Conservation (phyloP, 176 grass and related monocot species). For the Urochloa ruziziensis region DNA sequence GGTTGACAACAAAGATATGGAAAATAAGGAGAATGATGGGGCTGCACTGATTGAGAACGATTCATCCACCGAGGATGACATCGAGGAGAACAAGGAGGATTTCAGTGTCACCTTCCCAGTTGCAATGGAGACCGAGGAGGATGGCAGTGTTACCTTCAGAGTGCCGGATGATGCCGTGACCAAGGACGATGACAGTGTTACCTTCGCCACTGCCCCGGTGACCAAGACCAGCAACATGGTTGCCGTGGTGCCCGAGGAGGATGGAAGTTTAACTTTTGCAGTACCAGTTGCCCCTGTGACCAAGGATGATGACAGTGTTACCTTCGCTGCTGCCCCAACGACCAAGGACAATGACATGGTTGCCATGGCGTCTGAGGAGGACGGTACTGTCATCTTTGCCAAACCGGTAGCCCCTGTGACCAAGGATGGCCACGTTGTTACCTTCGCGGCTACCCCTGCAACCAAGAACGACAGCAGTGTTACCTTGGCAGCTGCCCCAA, state of each 20-base stretch:
- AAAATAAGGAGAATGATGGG: not conserved
- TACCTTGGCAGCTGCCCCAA: not conserved
- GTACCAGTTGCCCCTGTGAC: not conserved
- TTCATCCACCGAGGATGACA: not conserved
- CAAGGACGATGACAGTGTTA: not conserved
- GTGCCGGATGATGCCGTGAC: not conserved
- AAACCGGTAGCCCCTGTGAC: not conserved
- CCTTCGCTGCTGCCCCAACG: not conserved
- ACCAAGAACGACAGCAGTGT: not conserved
- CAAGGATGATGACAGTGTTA: not conserved
- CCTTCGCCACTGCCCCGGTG: not conserved
- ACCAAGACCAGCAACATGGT: not conserved
- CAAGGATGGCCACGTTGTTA: conserved; percentile 2
- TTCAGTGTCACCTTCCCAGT: not conserved
- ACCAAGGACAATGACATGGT: not conserved
- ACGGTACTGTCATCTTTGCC: not conserved
- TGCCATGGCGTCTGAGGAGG: not conserved
- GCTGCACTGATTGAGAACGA: conserved; percentile 13
- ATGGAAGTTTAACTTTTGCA: not conserved
- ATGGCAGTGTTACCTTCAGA: conserved; percentile 5
- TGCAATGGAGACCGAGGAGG: conserved; percentile 2
- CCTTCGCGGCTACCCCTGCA: not conserved
- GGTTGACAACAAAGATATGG: not conserved
- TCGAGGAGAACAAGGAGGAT: conserved; percentile 34
- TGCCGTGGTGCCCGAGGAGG: conserved; percentile 7